Conservation (phyloP, 306 rosid genomes). For the Quercus bicolor region DNA sequence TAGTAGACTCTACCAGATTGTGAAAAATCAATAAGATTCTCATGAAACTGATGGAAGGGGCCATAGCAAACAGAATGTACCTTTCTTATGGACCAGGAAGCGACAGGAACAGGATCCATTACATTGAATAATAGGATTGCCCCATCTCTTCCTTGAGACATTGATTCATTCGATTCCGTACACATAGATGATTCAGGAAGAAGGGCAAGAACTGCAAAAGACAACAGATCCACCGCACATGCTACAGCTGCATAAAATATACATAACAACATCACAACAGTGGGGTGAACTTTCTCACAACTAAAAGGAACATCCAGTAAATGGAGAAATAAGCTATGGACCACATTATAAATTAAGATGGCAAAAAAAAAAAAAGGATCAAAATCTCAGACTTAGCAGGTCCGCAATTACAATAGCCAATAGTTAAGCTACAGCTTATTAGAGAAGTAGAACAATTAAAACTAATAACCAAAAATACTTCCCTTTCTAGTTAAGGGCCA, state of each 20-base stretch:
- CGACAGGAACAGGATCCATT: constrained; percentile 70
- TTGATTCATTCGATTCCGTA: constrained; percentile 25
- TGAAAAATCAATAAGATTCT: not conserved
- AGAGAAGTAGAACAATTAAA: no score
- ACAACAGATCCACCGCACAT: constrained; percentile 51
- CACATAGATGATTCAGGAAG: constrained; percentile 44
- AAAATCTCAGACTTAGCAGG: no score
- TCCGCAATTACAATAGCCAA: no score
- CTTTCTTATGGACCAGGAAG: constrained; percentile 80
- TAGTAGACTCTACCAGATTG: not conserved
- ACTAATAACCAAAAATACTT: no score
- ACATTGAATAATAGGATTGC: constrained; percentile 59
- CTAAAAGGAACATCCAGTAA: no score
- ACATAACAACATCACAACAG: not conserved
- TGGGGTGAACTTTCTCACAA: no score
- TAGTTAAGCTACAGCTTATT: no score
- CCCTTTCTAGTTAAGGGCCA: no score
- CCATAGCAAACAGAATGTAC: constrained; percentile 31
- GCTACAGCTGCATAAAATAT: constrained; percentile 64
- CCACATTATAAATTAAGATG: no score
- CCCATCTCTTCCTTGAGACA: constrained; percentile 57
- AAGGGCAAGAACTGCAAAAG: constrained; percentile 76
- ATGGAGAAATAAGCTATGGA: no score
- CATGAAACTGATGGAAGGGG: not conserved
- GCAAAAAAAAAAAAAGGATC: no score